Base-by-base conservation (phyloP, 2,329 filamentous ascomycete species). In the Thielaviopsis euricoi region DNA sequence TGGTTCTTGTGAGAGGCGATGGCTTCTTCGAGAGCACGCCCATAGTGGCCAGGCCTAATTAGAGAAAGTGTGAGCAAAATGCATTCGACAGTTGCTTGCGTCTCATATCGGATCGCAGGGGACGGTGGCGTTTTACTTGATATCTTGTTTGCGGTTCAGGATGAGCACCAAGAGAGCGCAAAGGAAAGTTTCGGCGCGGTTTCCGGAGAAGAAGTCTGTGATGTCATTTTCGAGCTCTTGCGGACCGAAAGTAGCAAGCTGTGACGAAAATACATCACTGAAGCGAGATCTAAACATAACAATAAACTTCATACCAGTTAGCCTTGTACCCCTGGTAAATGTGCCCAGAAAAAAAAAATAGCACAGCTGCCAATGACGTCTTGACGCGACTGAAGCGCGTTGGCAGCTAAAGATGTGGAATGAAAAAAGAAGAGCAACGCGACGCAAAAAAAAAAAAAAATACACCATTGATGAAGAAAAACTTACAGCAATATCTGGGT, bases 231-330 rank as follows among this genome's bases (percentile, higher is more conserved):
- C 93, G 61, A 98, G 81, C 70, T 98, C 94, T 71, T 98, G 91
- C 13, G 93, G 93, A 22, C 93, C 93, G 64, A 95, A 89, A 68
- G 95, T 87, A 63, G 87, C 78, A 40, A 95, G 77, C 33, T 89
- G 93, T 70, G 89, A 86, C 53, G 90, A 86, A 64, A 98, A 93
- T 61, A 82, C 86, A 61, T 95, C 89, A 71, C 80, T 83, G 71
- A 98, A 97, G 67, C 93, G 88, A 71, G 87, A 86, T 70, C 91
- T 83, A 73, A 97, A 98, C 88, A 95, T 96, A 64, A 97, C 89
- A 71, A 98, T 87, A 73, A 98, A 96, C 89, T 96, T 66, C 64
- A 64, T 59, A 59, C 62, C 62, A 60, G 65, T 71, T 67, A 71
- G 70, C 65, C 7, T n/a, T 12, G 19, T 21, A 48, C 17, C 51